A percentile compares a stretch with the other conserved stretches of the same genome.
Conservation (phyloP, 768 basidiomycete genomes). For the Tricholoma bakamatsutake region DNA sequence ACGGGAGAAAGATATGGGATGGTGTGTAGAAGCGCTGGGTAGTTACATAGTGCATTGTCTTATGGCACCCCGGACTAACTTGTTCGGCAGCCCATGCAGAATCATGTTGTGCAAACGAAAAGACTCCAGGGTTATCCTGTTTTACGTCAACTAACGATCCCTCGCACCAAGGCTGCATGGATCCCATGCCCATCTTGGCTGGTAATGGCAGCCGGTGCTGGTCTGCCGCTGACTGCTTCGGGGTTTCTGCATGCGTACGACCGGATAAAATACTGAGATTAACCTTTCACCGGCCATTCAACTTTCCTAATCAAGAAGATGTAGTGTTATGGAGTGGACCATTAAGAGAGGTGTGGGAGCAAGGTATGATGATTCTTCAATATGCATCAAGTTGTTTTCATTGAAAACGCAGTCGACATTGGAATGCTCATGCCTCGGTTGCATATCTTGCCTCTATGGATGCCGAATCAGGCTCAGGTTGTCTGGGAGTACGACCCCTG, state of each 20-base stretch:
- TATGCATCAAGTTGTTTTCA: not conserved
- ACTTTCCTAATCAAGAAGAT: constrained; percentile 12
- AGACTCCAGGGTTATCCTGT: constrained; percentile 28
- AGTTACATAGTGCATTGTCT: constrained; percentile 14
- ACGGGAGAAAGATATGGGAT: constrained; percentile 34
- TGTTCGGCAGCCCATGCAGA: not conserved
- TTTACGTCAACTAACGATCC: constrained; percentile 31
- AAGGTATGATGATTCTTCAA: constrained; percentile 39
- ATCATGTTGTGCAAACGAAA: constrained; percentile 3
- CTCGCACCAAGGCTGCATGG: constrained; percentile 41
- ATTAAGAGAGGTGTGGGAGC: constrained; percentile 53
- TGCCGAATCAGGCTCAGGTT: constrained; percentile 31
- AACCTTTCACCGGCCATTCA: constrained; percentile 26
- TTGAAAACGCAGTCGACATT: constrained; percentile 41
- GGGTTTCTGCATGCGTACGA: constrained; percentile 36
- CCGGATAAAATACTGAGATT: constrained; percentile 56
- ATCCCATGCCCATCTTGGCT: constrained; percentile 51
- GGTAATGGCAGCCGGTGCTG: constrained; percentile 34
- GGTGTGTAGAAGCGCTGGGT: constrained; percentile 45
- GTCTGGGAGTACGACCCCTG: constrained; percentile 52
- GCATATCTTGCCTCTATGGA: constrained; percentile 32
- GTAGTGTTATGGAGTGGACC: constrained; percentile 75
- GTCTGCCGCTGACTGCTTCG: constrained; percentile 28
- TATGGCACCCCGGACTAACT: constrained; percentile 5
- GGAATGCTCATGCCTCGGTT: constrained; percentile 41